A percentile compares a stretch with the other conserved stretches of the same genome.
Evolutionary conservation across 495 filamentous ascomycete genomes (phyloP).

Genomic region (Endocarpon pusillum): DNA sequence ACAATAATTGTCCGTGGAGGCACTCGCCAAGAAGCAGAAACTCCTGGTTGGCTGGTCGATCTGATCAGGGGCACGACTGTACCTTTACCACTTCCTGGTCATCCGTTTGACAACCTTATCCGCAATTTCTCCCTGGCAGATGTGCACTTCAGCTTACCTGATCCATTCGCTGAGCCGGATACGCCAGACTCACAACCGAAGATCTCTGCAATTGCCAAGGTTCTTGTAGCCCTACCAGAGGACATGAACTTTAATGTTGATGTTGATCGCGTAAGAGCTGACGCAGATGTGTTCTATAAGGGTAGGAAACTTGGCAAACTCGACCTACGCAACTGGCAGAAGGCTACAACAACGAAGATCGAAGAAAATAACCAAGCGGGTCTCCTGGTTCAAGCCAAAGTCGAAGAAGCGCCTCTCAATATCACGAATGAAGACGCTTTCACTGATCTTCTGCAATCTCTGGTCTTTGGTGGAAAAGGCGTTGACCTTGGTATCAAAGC

Average conservation of each 20-base stretch:
- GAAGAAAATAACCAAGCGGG: slow-evolving; percentile 32
- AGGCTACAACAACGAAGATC: slow-evolving; percentile 58
- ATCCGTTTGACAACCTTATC: slow-evolving; percentile 62
- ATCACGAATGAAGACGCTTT: slow-evolving; percentile 65
- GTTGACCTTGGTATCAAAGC: slow-evolving; percentile 57
- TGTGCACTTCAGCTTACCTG: slow-evolving; percentile 68
- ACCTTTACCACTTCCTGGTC: slow-evolving; percentile 68
- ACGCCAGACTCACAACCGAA: slow-evolving; percentile 57
- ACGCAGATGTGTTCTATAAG: slow-evolving; percentile 62
- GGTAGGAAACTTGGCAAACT: slow-evolving; percentile 58
- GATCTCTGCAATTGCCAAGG: slow-evolving; percentile 67
- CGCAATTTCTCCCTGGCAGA: slow-evolving; percentile 71
- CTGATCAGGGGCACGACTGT: slow-evolving; percentile 68
- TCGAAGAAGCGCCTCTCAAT: slow-evolving; percentile 62
- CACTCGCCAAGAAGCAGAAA: slow-evolving; percentile 39
- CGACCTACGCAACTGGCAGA: slow-evolving; percentile 64
- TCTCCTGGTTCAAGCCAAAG: slow-evolving; percentile 52
- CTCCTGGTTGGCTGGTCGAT: slow-evolving; percentile 66
- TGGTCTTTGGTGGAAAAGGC: slow-evolving; percentile 51
- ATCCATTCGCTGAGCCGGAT: slow-evolving; percentile 55
- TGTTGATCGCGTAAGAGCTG: slow-evolving; percentile 55
- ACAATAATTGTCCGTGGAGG: slow-evolving; percentile 71
- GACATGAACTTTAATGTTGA: slow-evolving; percentile 73
- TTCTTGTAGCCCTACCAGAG: slow-evolving; percentile 55
- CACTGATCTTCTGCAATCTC: slow-evolving; percentile 49